phyloP scores from a whole-genome alignment of 257 asterid species.

The Ilex asprella region DNA sequence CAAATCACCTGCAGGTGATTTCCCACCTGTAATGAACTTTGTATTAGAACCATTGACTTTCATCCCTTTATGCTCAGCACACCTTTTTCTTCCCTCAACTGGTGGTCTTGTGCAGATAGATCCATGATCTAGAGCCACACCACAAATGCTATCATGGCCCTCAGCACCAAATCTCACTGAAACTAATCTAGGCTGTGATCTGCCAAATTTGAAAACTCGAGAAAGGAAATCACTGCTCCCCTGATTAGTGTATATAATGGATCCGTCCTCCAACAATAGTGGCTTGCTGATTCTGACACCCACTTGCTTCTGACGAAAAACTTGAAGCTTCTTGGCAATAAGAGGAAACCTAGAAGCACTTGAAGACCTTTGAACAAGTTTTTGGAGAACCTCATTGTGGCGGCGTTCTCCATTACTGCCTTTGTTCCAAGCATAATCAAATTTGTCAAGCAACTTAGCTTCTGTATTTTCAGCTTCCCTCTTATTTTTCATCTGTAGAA shows the following conservation, averaged over 20 bases:
- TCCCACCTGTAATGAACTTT: conserved; percentile 16
- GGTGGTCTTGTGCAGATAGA: conserved; percentile 55
- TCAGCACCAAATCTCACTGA: conserved; percentile 17
- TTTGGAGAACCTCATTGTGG: conserved; percentile 41
- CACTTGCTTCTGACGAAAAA: conserved; percentile 39
- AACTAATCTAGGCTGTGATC: conserved; percentile 32
- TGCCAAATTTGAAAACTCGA: conserved; percentile 46
- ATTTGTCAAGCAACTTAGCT: conserved; percentile 60
- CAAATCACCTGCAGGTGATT: not conserved
- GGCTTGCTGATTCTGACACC: conserved; percentile 52
- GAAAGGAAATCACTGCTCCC: conserved; percentile 23
- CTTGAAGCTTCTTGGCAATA: conserved; percentile 33
- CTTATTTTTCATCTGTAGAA: conserved; percentile 56
- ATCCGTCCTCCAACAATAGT: conserved; percentile 24
- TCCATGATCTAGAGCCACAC: conserved; percentile 66
- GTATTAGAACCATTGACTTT: conserved; percentile 43
- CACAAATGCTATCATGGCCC: conserved; percentile 36
- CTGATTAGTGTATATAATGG: conserved; percentile 13
- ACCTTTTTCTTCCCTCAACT: conserved; percentile 66
- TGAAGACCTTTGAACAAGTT: conserved; percentile 29
- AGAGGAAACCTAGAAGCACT: conserved; percentile 35
- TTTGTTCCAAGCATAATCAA: conserved; percentile 94
- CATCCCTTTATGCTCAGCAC: conserved; percentile 85
- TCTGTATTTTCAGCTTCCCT: conserved; percentile 78
- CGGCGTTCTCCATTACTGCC: conserved; percentile 78